Evolutionary conservation across 1,284 basidiomycete genomes (phyloP).

Genomic region (Mycosarcoma maydis): DNA sequence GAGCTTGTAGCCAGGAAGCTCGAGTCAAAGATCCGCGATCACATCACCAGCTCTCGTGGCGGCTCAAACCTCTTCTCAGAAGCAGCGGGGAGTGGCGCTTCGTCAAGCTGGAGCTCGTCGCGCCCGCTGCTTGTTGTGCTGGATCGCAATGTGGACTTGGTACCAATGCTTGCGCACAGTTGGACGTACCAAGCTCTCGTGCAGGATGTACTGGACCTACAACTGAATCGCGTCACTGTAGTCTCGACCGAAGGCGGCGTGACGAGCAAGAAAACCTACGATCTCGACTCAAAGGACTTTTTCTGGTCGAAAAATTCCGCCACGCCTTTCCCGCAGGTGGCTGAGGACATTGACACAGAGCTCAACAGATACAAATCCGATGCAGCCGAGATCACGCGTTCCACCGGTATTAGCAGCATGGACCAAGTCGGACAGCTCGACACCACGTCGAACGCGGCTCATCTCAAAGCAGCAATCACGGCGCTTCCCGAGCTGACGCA

Average conservation of each 20-base stretch:
- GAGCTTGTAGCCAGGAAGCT: conserved; percentile 98
- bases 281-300: conserved; percentile 97
- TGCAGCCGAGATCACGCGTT: conserved; percentile 94
- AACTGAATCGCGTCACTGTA: conserved; percentile 92
- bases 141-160: conserved; percentile 93
- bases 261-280: conserved; percentile 72
- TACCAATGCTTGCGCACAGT: conserved; percentile 93
- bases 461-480: conserved; percentile 97
- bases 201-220: conserved; percentile 96
- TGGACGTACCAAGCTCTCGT: conserved; percentile 99
- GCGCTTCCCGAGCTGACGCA: conserved; percentile 97
- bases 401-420: conserved; percentile 93
- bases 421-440: conserved; percentile 79
- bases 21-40: conserved; percentile 90
- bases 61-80: conserved; percentile 66
- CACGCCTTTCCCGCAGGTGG: conserved; percentile 97
- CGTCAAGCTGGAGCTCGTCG: conserved; percentile 34
- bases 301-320: conserved; percentile 98
- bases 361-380: conserved; percentile 93
- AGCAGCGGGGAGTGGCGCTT: conserved; percentile 19
- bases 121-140: conserved; percentile 80
- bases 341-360: conserved; percentile 94
- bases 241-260: conserved; percentile 47
- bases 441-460: conserved; percentile 90
- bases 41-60: conserved; percentile 77